A percentile compares a stretch with the other conserved stretches of the same genome.
Conservation (phyloP, 2,329 filamentous ascomycete genomes). For the Pestalotiopsis sp. region DNA sequence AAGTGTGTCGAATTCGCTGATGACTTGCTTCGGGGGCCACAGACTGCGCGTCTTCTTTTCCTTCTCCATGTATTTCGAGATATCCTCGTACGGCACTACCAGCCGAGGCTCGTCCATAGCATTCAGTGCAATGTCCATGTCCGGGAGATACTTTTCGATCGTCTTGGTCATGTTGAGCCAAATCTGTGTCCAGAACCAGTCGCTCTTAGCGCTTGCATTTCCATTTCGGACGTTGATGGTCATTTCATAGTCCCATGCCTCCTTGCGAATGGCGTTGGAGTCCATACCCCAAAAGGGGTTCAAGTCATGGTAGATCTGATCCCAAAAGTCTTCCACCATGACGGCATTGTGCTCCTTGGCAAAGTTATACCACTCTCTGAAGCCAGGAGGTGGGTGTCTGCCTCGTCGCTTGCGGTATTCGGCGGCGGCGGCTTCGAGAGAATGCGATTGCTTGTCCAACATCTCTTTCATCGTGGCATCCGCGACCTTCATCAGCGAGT, state of each 20-base stretch:
- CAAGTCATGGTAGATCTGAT: slow-evolving; percentile 56
- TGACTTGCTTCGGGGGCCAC: slow-evolving; percentile 44
- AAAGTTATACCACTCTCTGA: slow-evolving; percentile 50
- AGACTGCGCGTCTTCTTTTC: slow-evolving; percentile 52
- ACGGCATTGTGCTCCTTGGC: slow-evolving; percentile 44
- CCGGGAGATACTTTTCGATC: slow-evolving; percentile 60
- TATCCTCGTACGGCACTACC: slow-evolving; percentile 65
- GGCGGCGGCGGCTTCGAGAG: slow-evolving; percentile 46
- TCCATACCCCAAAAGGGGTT: slow-evolving; percentile 58
- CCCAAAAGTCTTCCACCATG: slow-evolving; percentile 52
- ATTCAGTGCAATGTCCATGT: slow-evolving; percentile 71
- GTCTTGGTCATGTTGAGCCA: slow-evolving; percentile 57
- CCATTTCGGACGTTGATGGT: slow-evolving; percentile 60
- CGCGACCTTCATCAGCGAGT: slow-evolving; percentile 44
- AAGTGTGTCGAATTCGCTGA: slow-evolving; percentile 46
- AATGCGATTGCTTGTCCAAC: slow-evolving; percentile 42
- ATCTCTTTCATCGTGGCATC: slow-evolving; percentile 40
- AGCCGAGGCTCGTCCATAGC: slow-evolving; percentile 69
- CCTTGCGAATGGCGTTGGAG: slow-evolving; percentile 49
- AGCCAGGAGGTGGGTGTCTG: slow-evolving; percentile 52
- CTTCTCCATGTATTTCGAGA: slow-evolving; percentile 55
- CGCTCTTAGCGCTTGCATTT: slow-evolving; percentile 51
- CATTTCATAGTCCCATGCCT: slow-evolving; percentile 61
- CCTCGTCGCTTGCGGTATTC: slow-evolving; percentile 48
- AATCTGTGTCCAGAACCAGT: slow-evolving; percentile 62